Evolutionary conservation across 169 alveolate genomes (phyloP), one percentile per base, ranked within the genome.

Genomic region (Plasmodium ovale): DNA sequence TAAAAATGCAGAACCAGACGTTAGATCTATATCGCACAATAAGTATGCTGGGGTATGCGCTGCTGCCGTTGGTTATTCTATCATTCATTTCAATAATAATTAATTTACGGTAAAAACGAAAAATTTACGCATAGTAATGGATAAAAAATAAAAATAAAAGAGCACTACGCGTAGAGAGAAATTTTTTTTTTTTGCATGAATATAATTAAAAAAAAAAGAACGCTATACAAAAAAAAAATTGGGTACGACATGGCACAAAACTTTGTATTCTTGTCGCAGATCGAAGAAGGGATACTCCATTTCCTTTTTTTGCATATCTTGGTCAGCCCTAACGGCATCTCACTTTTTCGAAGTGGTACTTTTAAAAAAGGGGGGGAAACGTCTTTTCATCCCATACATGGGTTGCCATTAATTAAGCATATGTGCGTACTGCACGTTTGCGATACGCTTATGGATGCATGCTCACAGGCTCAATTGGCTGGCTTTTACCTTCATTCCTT

Each of bases 241-340:
- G n/a, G n/a, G n/a, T n/a, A n/a, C n/a, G n/a, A n/a, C n/a, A n/a
- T n/a, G n/a, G n/a, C n/a, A n/a, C 16, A 31, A 53, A 56, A 53
- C 5, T 37, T 59, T 60, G 47, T 14, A 21, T 65, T 49, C 33
- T 54, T 51, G 47, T 54, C 33, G 47, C 37, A 82, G 91, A 21
- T 82, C 91, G 27, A 82, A 82, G 25, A 82, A 67, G 6, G 91
- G 97, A 62, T 90, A 93, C 5, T 23, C 89, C 12, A 72, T 94
- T 25, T 85, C 94, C 5, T 49, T 94, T 35, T 64, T 84, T 9
- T 93, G 94, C 49, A 92, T 94, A 7, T 62, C 87, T 33, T 93
- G 95, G 92, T 93, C 96, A 53, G 95, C 97, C 31, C 87, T 92
- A 59, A 95, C 94, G 70, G 96, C 98, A n/a, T 89, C 98, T 9